phyloP scores from a whole-genome alignment of 2,329 filamentous ascomycete species.

The Immersiporthe knoxdaviesiana region DNA sequence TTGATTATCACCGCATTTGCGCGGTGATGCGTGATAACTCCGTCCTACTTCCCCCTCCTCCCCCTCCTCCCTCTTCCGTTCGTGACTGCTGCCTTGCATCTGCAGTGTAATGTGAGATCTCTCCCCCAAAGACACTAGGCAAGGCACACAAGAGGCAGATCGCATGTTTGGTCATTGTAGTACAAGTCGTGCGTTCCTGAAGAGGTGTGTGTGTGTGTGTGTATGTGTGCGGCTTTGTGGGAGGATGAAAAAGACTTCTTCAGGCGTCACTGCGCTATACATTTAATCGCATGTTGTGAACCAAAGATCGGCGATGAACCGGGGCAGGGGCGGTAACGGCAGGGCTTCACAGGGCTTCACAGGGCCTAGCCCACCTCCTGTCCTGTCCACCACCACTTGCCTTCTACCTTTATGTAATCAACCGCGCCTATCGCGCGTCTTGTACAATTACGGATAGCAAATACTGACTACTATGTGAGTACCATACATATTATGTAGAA shows the following conservation, averaged over 20 bases:
- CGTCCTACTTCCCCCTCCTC: background rate
- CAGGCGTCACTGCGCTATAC: too few species aligned
- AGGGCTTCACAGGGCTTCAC: too few species aligned
- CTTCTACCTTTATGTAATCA: constrained; percentile 1
- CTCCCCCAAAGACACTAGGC: too few species aligned
- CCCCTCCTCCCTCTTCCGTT: background rate
- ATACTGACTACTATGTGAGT: too few species aligned
- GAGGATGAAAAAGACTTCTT: too few species aligned
- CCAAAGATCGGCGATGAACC: too few species aligned
- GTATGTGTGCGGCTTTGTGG: background rate
- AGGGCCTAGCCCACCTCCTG: background rate
- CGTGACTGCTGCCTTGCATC: background rate
- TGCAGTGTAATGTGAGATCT: constrained; percentile 4
- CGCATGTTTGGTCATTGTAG: background rate
- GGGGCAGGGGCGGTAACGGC: background rate
- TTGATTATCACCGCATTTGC: constrained; percentile 1
- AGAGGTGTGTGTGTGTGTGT: background rate
- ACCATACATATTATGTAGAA: too few species aligned
- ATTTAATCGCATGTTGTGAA: too few species aligned
- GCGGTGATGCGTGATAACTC: background rate
- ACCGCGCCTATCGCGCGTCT: background rate
- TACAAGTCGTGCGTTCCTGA: background rate
- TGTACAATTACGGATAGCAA: too few species aligned
- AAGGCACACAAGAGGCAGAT: background rate
- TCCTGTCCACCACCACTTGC: background rate